Conservation (phyloP, 805 yeast genomes). For the Starmerella riodocensis region DNA sequence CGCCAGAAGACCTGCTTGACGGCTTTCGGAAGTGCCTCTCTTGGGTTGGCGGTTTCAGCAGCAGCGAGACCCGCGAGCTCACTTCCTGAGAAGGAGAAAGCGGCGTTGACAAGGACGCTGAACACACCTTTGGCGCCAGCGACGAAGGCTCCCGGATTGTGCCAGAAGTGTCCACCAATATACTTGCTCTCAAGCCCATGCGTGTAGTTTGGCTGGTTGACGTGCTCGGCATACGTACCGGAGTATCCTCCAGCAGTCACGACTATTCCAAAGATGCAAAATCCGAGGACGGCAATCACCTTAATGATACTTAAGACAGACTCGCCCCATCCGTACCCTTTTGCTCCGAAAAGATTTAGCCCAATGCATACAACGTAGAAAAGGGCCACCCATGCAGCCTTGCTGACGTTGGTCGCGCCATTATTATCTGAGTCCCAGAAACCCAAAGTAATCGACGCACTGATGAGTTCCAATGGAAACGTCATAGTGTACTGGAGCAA, state of each 20-base stretch:
- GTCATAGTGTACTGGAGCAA: slow-evolving; percentile 47
- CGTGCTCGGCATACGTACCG: slow-evolving; percentile 28
- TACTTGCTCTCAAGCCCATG: slow-evolving; percentile 20
- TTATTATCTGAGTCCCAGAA: slow-evolving; percentile 36
- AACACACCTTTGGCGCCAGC: slow-evolving; percentile 57
- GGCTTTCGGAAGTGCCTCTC: slow-evolving; percentile 54
- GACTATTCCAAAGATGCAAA: slow-evolving; percentile 46
- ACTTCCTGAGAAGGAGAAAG: slow-evolving; percentile 44
- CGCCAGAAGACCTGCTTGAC: slow-evolving; percentile 78
- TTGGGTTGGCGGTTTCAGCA: slow-evolving; percentile 61
- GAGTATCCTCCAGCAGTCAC: slow-evolving; percentile 35
- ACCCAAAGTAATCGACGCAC: slow-evolving; percentile 41
- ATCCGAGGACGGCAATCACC: slow-evolving; percentile 48
- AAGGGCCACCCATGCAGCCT: slow-evolving; percentile 46
- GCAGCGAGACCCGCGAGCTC: slow-evolving; percentile 66
- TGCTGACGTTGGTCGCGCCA: slow-evolving; percentile 30
- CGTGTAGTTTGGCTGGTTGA: slow-evolving; percentile 2
- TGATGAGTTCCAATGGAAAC: slow-evolving; percentile 50
- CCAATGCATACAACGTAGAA: slow-evolving; percentile 39
- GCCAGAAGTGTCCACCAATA: slow-evolving; percentile 44
- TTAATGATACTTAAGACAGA: slow-evolving; percentile 46
- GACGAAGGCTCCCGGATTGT: slow-evolving; percentile 55
- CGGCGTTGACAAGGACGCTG: slow-evolving; percentile 63
- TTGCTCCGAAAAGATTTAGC: slow-evolving; percentile 46
- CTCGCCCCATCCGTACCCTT: slow-evolving; percentile 61